Percentiles rank a stretch among this genome's conserved stretches.
Evolutionary conservation across 1,284 basidiomycete genomes (phyloP).

Genomic region (Ceratobasidium sp.): DNA sequence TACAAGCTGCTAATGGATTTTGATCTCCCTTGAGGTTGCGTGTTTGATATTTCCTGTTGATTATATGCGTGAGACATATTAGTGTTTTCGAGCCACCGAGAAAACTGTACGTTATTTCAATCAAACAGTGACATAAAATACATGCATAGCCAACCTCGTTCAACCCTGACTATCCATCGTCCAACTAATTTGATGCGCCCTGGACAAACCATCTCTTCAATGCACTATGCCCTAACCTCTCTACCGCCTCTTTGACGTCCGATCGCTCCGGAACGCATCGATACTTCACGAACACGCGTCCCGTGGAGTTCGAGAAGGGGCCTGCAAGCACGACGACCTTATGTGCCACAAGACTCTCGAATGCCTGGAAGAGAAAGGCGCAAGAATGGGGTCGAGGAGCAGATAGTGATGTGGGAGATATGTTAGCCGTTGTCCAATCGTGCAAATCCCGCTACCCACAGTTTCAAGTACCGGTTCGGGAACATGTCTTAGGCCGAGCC

Average conservation of each 20-base stretch:
- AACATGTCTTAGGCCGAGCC: conserved; percentile 43
- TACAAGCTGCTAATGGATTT: conserved; percentile 66
- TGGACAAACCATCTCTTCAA: conserved; percentile 76
- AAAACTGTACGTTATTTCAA: background rate
- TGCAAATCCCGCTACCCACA: conserved; percentile 38
- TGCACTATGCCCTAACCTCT: conserved; percentile 71
- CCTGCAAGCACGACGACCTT: conserved; percentile 64
- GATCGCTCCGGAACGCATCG: conserved; percentile 66
- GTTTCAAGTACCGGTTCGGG: conserved; percentile 45
- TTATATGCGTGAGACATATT: no score
- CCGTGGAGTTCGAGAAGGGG: conserved; percentile 59
- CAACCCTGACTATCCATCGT: background rate
- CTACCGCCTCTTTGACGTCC: conserved; percentile 72
- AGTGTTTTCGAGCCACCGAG: background rate
- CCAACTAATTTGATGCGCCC: conserved; percentile 32
- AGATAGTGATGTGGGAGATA: background rate
- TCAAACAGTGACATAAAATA: background rate
- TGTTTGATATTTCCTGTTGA: no score
- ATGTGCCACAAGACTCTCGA: conserved; percentile 68
- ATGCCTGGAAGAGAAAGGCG: conserved; percentile 61
- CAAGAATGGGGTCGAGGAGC: background rate
- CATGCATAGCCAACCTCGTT: background rate
- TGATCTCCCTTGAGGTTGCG: conserved; percentile 48
- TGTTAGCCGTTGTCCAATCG: background rate
- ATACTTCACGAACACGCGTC: conserved; percentile 74